Conservation (phyloP, 768 basidiomycete genomes). For the Roridomyces roridus region DNA sequence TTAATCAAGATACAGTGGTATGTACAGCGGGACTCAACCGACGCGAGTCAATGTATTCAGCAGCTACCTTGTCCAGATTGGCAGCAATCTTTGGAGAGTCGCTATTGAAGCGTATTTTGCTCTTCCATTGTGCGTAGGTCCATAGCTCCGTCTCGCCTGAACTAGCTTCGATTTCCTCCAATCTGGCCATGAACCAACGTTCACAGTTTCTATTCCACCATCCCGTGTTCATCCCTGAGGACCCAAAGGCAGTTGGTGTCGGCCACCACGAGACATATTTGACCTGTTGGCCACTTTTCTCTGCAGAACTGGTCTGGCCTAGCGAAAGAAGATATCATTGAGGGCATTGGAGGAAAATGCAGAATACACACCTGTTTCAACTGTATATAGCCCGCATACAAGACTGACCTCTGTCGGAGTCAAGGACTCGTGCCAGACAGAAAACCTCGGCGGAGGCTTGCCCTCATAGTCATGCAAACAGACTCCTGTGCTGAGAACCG, state of each 20-base stretch:
- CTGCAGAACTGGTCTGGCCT: not conserved
- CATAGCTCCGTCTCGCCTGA: not conserved
- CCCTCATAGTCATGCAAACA: not conserved
- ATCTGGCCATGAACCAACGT: not conserved
- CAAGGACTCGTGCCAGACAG: conserved; percentile 8
- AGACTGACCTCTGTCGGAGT: conserved; percentile 3
- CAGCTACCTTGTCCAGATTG: not conserved
- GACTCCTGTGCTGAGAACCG: not conserved
- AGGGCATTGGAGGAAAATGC: not conserved
- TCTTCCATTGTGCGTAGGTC: conserved; percentile 4
- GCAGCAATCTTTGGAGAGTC: not conserved
- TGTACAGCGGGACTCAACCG: too few species aligned
- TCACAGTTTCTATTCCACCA: conserved; percentile 16
- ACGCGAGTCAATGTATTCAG: not conserved
- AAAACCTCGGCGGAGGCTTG: not conserved
- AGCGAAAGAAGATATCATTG: not conserved
- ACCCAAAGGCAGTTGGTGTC: not conserved
- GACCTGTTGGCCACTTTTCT: not conserved
- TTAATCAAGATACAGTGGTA: too few species aligned
- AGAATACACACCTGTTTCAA: conserved; percentile 4
- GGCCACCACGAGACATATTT: conserved; percentile 11
- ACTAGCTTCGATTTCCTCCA: not conserved
- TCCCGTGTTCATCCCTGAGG: conserved; percentile 3
- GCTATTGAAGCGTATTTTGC: not conserved
- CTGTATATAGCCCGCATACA: conserved; percentile 11